Base-by-base conservation (phyloP, 768 basidiomycete genomes). In the Lentinus brumalis region DNA sequence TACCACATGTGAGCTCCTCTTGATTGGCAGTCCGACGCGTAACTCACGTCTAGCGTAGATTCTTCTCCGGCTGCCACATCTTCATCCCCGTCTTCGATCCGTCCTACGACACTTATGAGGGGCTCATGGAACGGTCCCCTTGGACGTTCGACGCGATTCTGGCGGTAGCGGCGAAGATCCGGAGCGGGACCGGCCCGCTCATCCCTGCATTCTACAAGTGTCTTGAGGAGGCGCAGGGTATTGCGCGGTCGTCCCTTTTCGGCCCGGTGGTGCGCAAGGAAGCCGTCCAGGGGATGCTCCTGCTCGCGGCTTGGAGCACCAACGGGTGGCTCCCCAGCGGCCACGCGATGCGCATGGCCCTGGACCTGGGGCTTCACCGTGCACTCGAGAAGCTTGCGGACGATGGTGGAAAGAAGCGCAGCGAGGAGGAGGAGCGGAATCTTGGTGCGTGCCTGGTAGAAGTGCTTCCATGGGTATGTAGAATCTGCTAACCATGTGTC, bases 31-130 rank as follows among this genome's bases (percentile, higher is more conserved):
- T 15, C 16, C 9, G 32, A 35, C 59, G 6, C n/a, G 40, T 26
- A 15, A 39, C 56, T 42, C 50, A 7, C 57, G 35, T 38, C 21
- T 38, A 35, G 35, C 14, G 9, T 45, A 53, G 56, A 26, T 98
- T 96, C 81, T 96, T 96, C 79, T 88, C 91, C 59, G 95, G 95
- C 51, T 97, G 94, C 77, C 92, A 97, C 78, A 83, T 95, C 72
- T 98, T 97, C 81, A 94, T 97, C 66, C 95, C 96, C 50, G 81
- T 97, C 63, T 97, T 96, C 79, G 94, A 97, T 76, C 91, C 92
- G 35, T 78, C 80, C 60, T 96, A 94, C 76, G 96, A 98, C 80
- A 93, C 92, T 15, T 96, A 92, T 77, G 95, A 96, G 73, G 87
- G 87, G 66, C 81, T 96, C 67, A 89, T 89, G 80, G 93, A 94